Base-by-base conservation (phyloP, 495 filamentous ascomycete genomes). In the Elaphomyces granulatus region DNA sequence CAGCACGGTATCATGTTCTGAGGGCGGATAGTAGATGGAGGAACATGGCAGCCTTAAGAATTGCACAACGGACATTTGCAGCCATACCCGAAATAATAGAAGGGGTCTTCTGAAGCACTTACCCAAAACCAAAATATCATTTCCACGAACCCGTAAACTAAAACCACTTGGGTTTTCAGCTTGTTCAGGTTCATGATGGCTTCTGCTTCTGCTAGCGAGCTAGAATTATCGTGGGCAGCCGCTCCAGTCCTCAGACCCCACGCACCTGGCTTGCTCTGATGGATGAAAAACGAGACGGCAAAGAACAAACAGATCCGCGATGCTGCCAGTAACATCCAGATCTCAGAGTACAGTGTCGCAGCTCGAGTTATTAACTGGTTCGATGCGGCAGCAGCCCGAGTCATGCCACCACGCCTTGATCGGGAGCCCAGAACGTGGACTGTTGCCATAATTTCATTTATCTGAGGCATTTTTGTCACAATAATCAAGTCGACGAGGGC, bases 51-150 rank as follows among this genome's bases (percentile, higher is more conserved):
- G n/a, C n/a, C n/a, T n/a, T 32, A 16, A 12, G 19, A 12, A 15
- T 28, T 19, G 20, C 18, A 38, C n/a, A 14, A 8, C 8, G 15
- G 15, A 19, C 36, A 19, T 51, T 47, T 33, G 48, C 38, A 4
- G 21, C 53, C 33, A 58, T 56, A 15, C 50, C 46, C 20, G 51
- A 47, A 42, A 55, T 49, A 15, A 14, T 28, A 12, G 2, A 15
- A 43, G 3, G 10, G 35, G 23, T 6, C 23, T 12, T 6, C 6
- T 12, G 39, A 15, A 37, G n/a, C 8, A 61, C 67, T 40, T 53
- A 83, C 79, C 83, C 84, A 94, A 54, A 92, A 83, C 86, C 85
- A 93, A 38, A 72, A 70, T 51, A 85, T 64, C 59, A 86, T 78
- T 65, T 94, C 86, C 59, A 90, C 54, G 52, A 92, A 87, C 10